phyloP scores from a whole-genome alignment of 139 green algal species.

The Nannochloris sp. region DNA sequence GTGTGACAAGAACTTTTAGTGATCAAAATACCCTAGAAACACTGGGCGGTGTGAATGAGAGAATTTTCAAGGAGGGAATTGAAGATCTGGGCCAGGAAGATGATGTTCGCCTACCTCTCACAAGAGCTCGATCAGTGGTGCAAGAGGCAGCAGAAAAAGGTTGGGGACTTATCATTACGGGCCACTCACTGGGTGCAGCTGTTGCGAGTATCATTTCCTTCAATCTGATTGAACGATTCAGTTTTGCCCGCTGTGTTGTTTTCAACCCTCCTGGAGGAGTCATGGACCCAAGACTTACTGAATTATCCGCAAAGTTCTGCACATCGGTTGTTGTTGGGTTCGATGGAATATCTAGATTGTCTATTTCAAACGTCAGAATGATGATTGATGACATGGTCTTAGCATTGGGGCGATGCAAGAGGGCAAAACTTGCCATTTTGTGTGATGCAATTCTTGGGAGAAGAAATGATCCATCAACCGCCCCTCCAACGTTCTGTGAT shows the following conservation, averaged over 20 bases:
- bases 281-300: conserved; percentile 16
- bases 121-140: conserved; percentile 18
- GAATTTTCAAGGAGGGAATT: not conserved
- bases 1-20: not conserved
- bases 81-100: conserved; percentile 1
- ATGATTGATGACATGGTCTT: conserved; percentile 41
- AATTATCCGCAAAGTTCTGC: conserved; percentile 23
- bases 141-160: conserved; percentile 4
- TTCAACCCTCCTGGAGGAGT: conserved; percentile 45
- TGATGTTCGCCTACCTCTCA: conserved; percentile 10
- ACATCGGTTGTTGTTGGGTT: conserved; percentile 35
- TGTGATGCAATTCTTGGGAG: conserved; percentile 2
- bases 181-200: conserved; percentile 55
- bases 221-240: conserved; percentile 38
- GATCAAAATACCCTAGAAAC: not conserved
- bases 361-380: conserved; percentile 16
- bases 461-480: not conserved
- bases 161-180: conserved; percentile 59
- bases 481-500: conserved; percentile 18
- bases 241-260: conserved; percentile 43
- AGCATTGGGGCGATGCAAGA: conserved; percentile 40
- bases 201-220: conserved; percentile 54
- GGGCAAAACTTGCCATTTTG: conserved; percentile 17
- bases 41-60: not conserved
- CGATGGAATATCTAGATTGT: not conserved